A percentile compares a stretch with the other conserved stretches of the same genome.
Evolutionary conservation across 2,329 filamentous ascomycete genomes (phyloP).

Genomic region (Kalmusia sp.): DNA sequence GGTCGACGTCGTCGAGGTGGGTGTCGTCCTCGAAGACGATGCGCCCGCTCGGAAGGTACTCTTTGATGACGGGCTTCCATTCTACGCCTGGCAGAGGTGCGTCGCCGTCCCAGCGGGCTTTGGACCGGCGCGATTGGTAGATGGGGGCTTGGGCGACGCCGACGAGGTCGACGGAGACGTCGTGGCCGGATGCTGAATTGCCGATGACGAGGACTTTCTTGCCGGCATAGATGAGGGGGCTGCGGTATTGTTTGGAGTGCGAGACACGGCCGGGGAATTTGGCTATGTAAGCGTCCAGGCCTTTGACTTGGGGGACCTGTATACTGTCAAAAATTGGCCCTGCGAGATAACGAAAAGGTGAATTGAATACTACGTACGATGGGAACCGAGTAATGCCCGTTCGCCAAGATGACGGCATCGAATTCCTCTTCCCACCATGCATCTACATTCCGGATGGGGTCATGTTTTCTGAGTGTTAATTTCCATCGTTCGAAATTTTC

Average conservation of each 20-base stretch:
- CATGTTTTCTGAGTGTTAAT: slow-evolving; percentile 57
- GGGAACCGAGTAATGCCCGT: slow-evolving; percentile 42
- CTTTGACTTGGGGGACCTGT: slow-evolving; percentile 56
- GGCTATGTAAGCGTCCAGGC: slow-evolving; percentile 62
- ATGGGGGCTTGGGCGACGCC: slow-evolving; percentile 51
- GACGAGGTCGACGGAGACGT: slow-evolving; percentile 33
- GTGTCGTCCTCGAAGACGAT: slow-evolving; percentile 37
- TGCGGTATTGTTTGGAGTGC: slow-evolving; percentile 54
- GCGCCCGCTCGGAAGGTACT: slow-evolving; percentile 38
- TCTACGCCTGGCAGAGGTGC: slow-evolving; percentile 55
- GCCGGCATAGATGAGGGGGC: slow-evolving; percentile 14
- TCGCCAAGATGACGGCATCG: slow-evolving; percentile 45
- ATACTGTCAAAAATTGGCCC: not conserved
- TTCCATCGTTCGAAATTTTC: slow-evolving; percentile 49
- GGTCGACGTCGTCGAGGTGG: slow-evolving; percentile 29
- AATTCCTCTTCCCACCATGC: slow-evolving; percentile 63
- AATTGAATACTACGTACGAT: slow-evolving; percentile 43
- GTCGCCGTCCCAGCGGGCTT: slow-evolving; percentile 59
- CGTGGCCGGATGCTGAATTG: slow-evolving; percentile 42
- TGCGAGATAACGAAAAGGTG: not conserved
- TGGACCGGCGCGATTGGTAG: slow-evolving; percentile 60
- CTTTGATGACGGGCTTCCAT: slow-evolving; percentile 62
- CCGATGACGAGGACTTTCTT: slow-evolving; percentile 35
- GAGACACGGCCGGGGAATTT: slow-evolving; percentile 54
- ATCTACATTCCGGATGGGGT: slow-evolving; percentile 54